Conservation (phyloP, 495 filamentous ascomycete genomes). For the Aspergillus mulundensis region DNA sequence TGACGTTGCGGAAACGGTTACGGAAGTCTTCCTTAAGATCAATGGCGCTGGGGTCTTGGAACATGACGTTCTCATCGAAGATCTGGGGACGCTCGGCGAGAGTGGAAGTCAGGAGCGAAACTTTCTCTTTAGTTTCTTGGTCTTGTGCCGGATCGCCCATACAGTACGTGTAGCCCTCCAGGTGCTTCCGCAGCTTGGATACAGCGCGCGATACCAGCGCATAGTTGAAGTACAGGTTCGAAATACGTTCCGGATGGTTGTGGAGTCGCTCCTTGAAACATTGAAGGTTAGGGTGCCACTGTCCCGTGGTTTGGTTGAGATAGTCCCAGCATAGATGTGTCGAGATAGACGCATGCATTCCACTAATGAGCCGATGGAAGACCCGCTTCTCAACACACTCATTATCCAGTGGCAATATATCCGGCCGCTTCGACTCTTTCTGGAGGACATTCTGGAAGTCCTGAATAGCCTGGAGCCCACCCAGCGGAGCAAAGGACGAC, state of each 20-base stretch:
- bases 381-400: constrained; percentile 96
- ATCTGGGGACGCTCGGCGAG: constrained; percentile 68
- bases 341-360: constrained; percentile 96
- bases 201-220: constrained; percentile 86
- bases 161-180: constrained; percentile 86
- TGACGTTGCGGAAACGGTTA: constrained; percentile 94
- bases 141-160: constrained; percentile 80
- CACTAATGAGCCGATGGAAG: constrained; percentile 89
- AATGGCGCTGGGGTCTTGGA: constrained; percentile 59
- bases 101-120: constrained; percentile 63
- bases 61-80: constrained; percentile 95
- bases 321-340: constrained; percentile 97
- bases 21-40: constrained; percentile 95
- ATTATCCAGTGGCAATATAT: constrained; percentile 72
- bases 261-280: constrained; percentile 87
- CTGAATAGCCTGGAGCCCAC: constrained; percentile 61
- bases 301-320: constrained; percentile 87
- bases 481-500: constrained; percentile 23
- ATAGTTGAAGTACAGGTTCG: constrained; percentile 99
- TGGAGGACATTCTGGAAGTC: constrained; percentile 81
- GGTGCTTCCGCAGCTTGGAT: constrained; percentile 81
- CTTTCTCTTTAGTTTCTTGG: constrained; percentile 68
- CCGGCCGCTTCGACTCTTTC: constrained; percentile 62
- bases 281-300: constrained; percentile 87
- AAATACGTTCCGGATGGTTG: constrained; percentile 80